These are phyloP conservation scores for Neurospora tetrasperma DNA, from an alignment of 495 filamentous ascomycete species.

Conservation along the genomic window DNA sequence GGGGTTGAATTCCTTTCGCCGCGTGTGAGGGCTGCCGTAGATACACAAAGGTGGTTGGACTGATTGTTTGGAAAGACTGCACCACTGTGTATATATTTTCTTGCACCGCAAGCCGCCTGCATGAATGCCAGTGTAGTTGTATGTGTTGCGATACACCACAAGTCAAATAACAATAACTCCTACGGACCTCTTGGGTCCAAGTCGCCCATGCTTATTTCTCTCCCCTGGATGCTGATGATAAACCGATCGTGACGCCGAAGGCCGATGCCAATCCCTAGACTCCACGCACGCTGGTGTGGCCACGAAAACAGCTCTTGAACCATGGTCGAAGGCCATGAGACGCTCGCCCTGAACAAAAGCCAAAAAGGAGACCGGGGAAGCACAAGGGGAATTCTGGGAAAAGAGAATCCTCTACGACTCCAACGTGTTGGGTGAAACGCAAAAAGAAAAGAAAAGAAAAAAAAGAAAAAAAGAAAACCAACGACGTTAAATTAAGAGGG, in stretches of 20 bases:
- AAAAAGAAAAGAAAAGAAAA: background rate
- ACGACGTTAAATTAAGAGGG: constrained; percentile 5
- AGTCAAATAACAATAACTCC: background rate
- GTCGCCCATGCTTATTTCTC: background rate
- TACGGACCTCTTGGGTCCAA: background rate
- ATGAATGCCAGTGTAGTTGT: background rate
- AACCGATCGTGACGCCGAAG: constrained; percentile 4
- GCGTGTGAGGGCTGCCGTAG: background rate
- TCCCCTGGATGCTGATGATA: background rate
- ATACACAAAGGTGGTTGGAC: background rate
- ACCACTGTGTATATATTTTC: background rate
- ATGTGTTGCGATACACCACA: background rate
- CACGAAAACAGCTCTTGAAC: constrained; percentile 6
- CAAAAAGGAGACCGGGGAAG: constrained; percentile 12
- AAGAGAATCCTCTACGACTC: constrained; percentile 12
- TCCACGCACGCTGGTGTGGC: background rate
- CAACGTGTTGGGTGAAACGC: constrained; percentile 4
- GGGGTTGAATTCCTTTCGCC: background rate
- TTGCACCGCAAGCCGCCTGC: background rate
- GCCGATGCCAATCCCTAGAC: background rate
- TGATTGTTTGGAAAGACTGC: background rate
- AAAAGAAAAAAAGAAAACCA: constrained; percentile 9
- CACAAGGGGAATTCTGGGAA: constrained; percentile 8
- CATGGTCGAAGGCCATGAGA: constrained; percentile 16
- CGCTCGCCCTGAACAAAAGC: constrained; percentile 6